phyloP scores from a whole-genome alignment of 2,329 filamentous ascomycete species.

The Ophiocordyceps camponoti-leonardi region DNA sequence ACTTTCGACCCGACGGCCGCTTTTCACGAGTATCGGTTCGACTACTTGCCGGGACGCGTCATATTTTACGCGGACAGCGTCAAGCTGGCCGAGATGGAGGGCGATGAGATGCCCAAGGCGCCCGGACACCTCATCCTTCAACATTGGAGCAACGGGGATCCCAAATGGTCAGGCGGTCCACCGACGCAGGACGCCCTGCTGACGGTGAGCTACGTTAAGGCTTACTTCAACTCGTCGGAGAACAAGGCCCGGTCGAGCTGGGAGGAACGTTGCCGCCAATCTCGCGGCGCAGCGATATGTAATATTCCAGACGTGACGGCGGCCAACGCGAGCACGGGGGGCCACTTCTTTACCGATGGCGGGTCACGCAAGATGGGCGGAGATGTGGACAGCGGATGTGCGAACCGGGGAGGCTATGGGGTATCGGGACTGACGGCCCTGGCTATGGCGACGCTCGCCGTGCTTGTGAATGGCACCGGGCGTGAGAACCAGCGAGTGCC shows the following conservation, averaged over 20 bases:
- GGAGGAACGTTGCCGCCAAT: conserved; percentile 1
- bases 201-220: conserved; percentile 53
- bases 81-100: conserved; percentile 36
- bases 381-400: background rate
- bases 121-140: conserved; percentile 53
- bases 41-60: conserved; percentile 47
- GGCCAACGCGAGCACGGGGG: conserved; percentile 8
- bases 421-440: background rate
- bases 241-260: conserved; percentile 1
- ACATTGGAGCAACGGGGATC: conserved; percentile 66
- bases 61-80: conserved; percentile 52
- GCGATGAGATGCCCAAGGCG: conserved; percentile 37
- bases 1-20: conserved; percentile 46
- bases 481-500: too few species aligned
- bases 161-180: conserved; percentile 54
- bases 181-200: conserved; percentile 44
- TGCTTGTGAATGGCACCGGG: background rate
- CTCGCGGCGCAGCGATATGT: conserved; percentile 8
- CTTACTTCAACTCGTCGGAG: conserved; percentile 60
- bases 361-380: background rate
- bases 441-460: background rate
- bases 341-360: conserved; percentile 5
- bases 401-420: background rate
- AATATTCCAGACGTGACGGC: conserved; percentile 7
- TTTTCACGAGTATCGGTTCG: conserved; percentile 68